Conservation (phyloP, 2,329 filamentous ascomycete species). For the Claviceps sp. region DNA sequence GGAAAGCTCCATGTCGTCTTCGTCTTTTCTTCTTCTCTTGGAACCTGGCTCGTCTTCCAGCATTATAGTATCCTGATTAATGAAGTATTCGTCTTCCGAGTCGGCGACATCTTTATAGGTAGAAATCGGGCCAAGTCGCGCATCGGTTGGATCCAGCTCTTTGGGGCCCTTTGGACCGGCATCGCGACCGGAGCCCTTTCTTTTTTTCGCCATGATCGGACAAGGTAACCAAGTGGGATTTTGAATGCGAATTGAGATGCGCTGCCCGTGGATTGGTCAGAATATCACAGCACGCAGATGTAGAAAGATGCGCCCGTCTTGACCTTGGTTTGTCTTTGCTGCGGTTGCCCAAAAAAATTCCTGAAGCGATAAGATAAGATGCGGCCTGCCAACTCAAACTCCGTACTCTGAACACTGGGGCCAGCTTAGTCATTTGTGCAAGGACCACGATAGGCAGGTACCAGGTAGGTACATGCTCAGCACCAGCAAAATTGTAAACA, state of each 20-base stretch:
- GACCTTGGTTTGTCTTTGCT: neutral
- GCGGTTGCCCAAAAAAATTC: neutral
- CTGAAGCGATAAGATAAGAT: neutral
- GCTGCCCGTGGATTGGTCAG: too few species aligned
- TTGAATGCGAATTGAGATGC: neutral
- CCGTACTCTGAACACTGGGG: too few species aligned
- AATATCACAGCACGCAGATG: neutral
- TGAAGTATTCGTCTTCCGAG: slow-evolving; percentile 86
- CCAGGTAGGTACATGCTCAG: too few species aligned
- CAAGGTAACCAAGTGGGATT: neutral
- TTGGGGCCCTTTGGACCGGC: slow-evolving; percentile 35
- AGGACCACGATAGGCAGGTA: too few species aligned
- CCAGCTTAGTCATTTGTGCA: too few species aligned
- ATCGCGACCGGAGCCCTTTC: slow-evolving; percentile 49
- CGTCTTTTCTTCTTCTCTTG: slow-evolving; percentile 62
- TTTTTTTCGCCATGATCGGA: slow-evolving; percentile 47
- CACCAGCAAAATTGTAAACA: too few species aligned
- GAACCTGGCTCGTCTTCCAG: slow-evolving; percentile 68
- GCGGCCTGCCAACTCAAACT: neutral
- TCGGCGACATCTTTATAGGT: slow-evolving; percentile 79
- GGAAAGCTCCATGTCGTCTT: slow-evolving; percentile 52
- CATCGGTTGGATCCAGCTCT: slow-evolving; percentile 42
- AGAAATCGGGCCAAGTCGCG: slow-evolving; percentile 45
- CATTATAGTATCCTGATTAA: slow-evolving; percentile 73
- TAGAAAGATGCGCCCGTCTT: neutral